Evolutionary conservation across 495 filamentous ascomycete genomes (phyloP).

Genomic region (Pyronema omphalodes): DNA sequence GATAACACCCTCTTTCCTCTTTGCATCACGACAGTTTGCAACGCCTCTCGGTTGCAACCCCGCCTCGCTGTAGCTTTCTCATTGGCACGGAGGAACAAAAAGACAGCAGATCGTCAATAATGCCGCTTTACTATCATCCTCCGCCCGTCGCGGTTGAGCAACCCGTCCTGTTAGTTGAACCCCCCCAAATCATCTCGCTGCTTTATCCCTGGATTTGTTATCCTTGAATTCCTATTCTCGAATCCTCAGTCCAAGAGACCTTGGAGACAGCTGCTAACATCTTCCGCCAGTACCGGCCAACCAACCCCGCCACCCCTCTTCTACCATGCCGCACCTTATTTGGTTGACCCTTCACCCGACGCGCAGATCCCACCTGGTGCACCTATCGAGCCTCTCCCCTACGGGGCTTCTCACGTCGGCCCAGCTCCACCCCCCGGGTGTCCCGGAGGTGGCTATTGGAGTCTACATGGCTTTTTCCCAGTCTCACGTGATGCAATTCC

Average conservation of each 20-base stretch:
- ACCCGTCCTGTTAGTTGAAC: not conserved
- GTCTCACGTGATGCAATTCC: not conserved
- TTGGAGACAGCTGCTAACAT: not conserved
- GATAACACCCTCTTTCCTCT: not conserved
- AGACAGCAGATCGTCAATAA: not conserved
- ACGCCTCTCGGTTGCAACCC: not conserved
- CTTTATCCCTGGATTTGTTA: constrained; percentile 16
- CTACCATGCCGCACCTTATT: constrained; percentile 18
- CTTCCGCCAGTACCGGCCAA: constrained; percentile 7
- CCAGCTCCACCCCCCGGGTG: not conserved
- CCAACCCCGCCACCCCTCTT: constrained; percentile 16
- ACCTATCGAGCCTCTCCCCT: constrained; percentile 1
- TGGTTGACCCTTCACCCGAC: constrained; percentile 15
- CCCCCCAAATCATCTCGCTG: constrained; percentile 20
- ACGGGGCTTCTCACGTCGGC: not conserved
- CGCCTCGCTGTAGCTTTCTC: not conserved
- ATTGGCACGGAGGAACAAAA: not conserved
- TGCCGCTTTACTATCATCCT: constrained; percentile 1
- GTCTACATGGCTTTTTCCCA: not conserved
- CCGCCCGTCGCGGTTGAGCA: not conserved
- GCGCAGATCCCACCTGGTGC: constrained; percentile 11
- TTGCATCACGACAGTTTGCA: not conserved
- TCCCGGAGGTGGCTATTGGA: not conserved
- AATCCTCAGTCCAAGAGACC: not conserved
- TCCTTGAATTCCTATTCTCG: constrained; percentile 1